phyloP scores from a whole-genome alignment of 2,329 filamentous ascomycete species.

The Paecilomyces formosus region DNA sequence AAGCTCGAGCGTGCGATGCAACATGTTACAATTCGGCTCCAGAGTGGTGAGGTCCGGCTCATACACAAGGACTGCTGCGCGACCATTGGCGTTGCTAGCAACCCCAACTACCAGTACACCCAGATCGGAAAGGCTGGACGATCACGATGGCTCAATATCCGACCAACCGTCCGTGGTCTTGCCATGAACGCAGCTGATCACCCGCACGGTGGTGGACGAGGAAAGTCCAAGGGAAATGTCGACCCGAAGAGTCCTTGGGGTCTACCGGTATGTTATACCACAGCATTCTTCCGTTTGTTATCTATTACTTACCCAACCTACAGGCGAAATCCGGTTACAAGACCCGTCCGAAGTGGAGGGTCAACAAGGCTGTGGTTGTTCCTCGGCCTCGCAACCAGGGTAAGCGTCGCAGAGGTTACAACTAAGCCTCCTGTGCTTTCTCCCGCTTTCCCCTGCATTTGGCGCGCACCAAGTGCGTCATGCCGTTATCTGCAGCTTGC shows the following conservation, averaged over 20 bases:
- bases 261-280: slow-evolving; percentile 63
- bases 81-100: slow-evolving; percentile 90
- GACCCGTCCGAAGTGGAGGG: slow-evolving; percentile 78
- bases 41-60: slow-evolving; percentile 85
- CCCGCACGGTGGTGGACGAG: slow-evolving; percentile 96
- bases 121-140: slow-evolving; percentile 93
- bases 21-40: slow-evolving; percentile 76
- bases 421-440: slow-evolving; percentile 18
- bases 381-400: slow-evolving; percentile 82
- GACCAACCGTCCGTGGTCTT: slow-evolving; percentile 91
- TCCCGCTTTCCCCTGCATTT: slow-evolving; percentile 2
- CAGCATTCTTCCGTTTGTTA: background rate
- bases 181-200: slow-evolving; percentile 99
- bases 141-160: slow-evolving; percentile 85
- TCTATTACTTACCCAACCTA: slow-evolving; percentile 1
- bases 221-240: slow-evolving; percentile 98
- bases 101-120: slow-evolving; percentile 80
- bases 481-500: background rate
- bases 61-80: slow-evolving; percentile 90
- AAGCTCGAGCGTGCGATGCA: slow-evolving; percentile 56
- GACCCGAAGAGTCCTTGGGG: slow-evolving; percentile 96
- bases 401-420: slow-evolving; percentile 67
- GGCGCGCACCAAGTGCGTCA: background rate
- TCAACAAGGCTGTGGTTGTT: slow-evolving; percentile 85
- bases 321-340: slow-evolving; percentile 64